A percentile compares a stretch with the other conserved stretches of the same genome.
Conservation (phyloP, 345 rosid species). For the Aethionema arabicum region DNA sequence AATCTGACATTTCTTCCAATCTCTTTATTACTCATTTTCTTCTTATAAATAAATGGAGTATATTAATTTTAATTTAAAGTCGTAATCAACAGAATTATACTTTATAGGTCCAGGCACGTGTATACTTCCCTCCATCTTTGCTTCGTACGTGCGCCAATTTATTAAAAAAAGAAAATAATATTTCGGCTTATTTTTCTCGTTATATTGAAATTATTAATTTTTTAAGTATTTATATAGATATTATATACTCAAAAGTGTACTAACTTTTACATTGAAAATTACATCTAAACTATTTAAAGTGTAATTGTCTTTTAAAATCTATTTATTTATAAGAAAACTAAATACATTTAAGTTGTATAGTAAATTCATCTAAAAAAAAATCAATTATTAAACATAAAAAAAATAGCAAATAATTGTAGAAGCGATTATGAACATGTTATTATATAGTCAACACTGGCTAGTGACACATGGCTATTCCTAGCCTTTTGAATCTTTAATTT, state of each 20-base stretch:
- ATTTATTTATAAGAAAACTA: no score
- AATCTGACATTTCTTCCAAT: slow-evolving; percentile 36
- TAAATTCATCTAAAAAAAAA: no score
- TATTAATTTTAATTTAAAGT: not conserved
- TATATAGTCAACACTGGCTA: slow-evolving; percentile 22
- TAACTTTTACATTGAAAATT: no score
- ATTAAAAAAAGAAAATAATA: not conserved
- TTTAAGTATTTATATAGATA: no score
- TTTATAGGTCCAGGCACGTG: slow-evolving; percentile 49
- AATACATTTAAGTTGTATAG: no score
- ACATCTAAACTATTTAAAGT: no score
- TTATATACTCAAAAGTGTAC: no score
- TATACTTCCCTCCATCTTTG: slow-evolving; percentile 50
- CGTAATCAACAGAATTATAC: not conserved
- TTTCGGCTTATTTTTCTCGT: no score
- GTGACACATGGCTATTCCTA: slow-evolving; percentile 30
- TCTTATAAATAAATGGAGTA: not conserved
- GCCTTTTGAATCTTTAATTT: slow-evolving; percentile 16
- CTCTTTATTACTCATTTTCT: slow-evolving; percentile 28
- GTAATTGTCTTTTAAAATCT: no score
- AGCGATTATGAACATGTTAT: slow-evolving; percentile 24
- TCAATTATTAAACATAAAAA: no score
- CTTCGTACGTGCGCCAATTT: slow-evolving; percentile 34
- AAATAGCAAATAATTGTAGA: no score
- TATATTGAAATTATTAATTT: no score